phyloP scores from a whole-genome alignment of 2,329 filamentous ascomycete species.

The Pseudonectria buxi region DNA sequence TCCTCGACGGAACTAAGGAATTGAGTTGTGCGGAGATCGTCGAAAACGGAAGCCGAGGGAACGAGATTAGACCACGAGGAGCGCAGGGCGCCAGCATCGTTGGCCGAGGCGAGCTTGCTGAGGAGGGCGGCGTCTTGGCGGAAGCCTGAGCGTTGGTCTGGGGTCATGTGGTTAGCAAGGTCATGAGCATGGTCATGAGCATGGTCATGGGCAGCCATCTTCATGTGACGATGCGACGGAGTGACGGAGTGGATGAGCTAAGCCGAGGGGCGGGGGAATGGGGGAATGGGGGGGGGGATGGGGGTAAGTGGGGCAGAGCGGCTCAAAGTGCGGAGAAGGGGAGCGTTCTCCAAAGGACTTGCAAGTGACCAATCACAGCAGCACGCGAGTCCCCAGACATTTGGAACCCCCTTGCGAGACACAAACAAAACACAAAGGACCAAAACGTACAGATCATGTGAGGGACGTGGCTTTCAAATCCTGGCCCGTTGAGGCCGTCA shows the following conservation, averaged over 20 bases:
- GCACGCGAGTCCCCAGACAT: too few species aligned
- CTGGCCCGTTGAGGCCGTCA: slow-evolving; percentile 19
- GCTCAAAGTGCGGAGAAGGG: slow-evolving; percentile 24
- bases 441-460: slow-evolving; percentile 42
- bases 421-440: slow-evolving; percentile 14
- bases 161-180: slow-evolving; percentile 28
- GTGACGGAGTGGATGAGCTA: too few species aligned
- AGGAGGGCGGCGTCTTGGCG: slow-evolving; percentile 27
- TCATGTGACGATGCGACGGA: slow-evolving; percentile 18
- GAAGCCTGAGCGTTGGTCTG: slow-evolving; percentile 33
- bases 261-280: slow-evolving; percentile 20
- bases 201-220: slow-evolving; percentile 8
- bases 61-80: slow-evolving; percentile 27
- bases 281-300: too few species aligned
- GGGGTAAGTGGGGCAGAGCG: slow-evolving; percentile 12
- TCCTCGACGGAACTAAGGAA: slow-evolving; percentile 42
- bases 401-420: too few species aligned
- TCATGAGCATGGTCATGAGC: too few species aligned
- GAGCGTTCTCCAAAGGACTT: slow-evolving; percentile 16
- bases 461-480: slow-evolving; percentile 37
- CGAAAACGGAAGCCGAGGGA: slow-evolving; percentile 29
- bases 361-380: slow-evolving; percentile 16
- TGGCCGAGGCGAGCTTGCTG: slow-evolving; percentile 23
- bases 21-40: slow-evolving; percentile 34
- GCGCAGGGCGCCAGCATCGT: slow-evolving; percentile 16